Evolutionary conservation across 2,329 filamentous ascomycete genomes (phyloP), one percentile per base, ranked within the genome.

Genomic region (Fusarium sulawesiense): DNA sequence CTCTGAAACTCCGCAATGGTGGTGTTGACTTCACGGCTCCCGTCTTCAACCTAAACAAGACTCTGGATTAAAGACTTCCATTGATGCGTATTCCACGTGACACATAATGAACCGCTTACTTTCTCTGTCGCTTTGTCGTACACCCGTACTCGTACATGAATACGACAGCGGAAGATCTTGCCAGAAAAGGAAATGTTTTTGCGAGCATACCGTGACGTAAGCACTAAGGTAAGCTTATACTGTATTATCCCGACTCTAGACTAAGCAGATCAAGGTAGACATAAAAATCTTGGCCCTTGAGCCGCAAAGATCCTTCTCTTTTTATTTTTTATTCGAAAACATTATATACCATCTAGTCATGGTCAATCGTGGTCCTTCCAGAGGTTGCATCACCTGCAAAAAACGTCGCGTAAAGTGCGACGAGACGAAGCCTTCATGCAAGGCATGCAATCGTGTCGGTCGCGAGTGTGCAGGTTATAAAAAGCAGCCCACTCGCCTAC

Each of bases 321-420:
- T n/a, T n/a, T n/a, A n/a, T n/a, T n/a, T n/a, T n/a, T n/a, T n/a
- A n/a, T n/a, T n/a, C n/a, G n/a, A n/a, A n/a, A n/a, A n/a, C n/a
- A n/a, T n/a, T n/a, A n/a, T 16, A 7, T 27, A 20, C 0, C 6
- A 2, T 1, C 2, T 2, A 11, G n/a, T 10, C 32, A 72, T 72
- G 70, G 70, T 72, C 5, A 72, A 72, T 40, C 68, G 54, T 2
- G 68, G 70, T 2, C 25, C 25, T 3, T 74, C 64, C 7, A 37
- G 37, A 21, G 64, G 56, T 6, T 74, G 71, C 60, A 25, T 63
- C 18, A 73, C 68, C 8, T 73, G 69, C 16, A 58, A 44, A 40
- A 54, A 59, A 2, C 68, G 65, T 1, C 71, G 40, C 23, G 68
- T 66, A 7, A 71, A 62, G 18, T 72, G 70, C n/a, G 70, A 72